These are phyloP conservation scores for Pichia occidentalis DNA, from an alignment of 805 yeast genomes.

Conservation along the genomic window DNA sequence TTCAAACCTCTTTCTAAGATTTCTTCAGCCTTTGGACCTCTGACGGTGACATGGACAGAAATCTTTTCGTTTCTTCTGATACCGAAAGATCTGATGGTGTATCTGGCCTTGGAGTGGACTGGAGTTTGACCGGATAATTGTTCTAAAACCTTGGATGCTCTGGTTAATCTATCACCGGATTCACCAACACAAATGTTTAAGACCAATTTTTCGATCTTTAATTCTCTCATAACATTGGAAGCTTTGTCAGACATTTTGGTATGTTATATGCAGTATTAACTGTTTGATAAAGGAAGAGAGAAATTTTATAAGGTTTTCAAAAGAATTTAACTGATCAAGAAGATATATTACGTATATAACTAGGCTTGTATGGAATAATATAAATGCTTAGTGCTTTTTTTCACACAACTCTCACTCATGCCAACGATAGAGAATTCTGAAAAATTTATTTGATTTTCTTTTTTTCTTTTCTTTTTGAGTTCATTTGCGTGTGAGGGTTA, in stretches of 20 bases:
- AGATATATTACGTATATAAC: no score
- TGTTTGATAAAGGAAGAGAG: not conserved
- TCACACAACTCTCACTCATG: no score
- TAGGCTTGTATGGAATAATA: no score
- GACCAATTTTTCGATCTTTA: slow-evolving; percentile 98
- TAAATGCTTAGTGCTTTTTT: no score
- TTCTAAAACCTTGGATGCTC: slow-evolving; percentile 99
- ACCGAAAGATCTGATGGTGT: slow-evolving; percentile 99
- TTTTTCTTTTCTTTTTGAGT: no score
- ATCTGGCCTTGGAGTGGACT: slow-evolving; percentile 99
- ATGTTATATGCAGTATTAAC: not conserved
- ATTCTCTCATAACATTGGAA: slow-evolving; percentile 97
- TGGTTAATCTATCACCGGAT: slow-evolving; percentile 99
- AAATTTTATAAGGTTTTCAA: no score
- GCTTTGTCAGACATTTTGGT: slow-evolving; percentile 42
- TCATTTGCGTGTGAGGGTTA: no score
- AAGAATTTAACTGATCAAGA: no score
- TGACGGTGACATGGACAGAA: slow-evolving; percentile 97
- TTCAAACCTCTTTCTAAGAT: slow-evolving; percentile 99
- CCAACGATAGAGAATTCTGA: no score
- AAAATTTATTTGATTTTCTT: no score
- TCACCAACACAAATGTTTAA: slow-evolving; percentile 99
- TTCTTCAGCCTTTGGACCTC: slow-evolving; percentile 99
- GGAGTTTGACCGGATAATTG: slow-evolving; percentile 99
- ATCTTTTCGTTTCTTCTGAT: slow-evolving; percentile 99